Percentiles rank a stretch among this genome's conserved stretches.
Conservation (phyloP, 176 grass and related monocot species). For the Aegilops sharonensis region DNA sequence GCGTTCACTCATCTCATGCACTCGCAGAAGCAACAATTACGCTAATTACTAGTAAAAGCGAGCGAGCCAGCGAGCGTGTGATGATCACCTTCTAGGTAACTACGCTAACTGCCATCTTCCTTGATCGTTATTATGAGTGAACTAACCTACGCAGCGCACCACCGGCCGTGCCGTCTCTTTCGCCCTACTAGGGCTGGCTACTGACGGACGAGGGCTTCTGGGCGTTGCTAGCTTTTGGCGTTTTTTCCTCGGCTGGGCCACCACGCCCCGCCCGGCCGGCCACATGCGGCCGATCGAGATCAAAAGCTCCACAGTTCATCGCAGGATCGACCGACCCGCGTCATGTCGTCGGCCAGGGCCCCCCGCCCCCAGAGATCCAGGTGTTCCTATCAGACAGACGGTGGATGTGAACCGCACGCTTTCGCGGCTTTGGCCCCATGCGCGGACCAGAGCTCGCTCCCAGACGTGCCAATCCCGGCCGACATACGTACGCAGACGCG, state of each 20-base stretch:
- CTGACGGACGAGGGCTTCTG: neutral
- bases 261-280: neutral
- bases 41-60: neutral
- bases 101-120: neutral
- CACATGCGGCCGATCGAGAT: neutral
- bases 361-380: neutral
- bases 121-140: neutral
- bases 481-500: too few relatives aligned
- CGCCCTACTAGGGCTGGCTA: neutral
- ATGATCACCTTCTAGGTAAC: neutral
- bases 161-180: slow-evolving; percentile 27
- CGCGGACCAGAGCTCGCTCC: neutral
- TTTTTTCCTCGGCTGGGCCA: neutral
- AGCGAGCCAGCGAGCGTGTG: neutral
- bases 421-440: neutral
- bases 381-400: neutral
- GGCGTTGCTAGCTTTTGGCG: neutral
- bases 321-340: neutral
- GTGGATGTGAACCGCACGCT: neutral
- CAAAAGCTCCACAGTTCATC: neutral
- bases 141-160: neutral
- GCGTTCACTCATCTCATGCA: neutral
- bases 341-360: neutral
- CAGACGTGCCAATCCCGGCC: too few relatives aligned
- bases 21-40: neutral